Base-by-base conservation (phyloP, 1,139 yeast genomes). In the Protomyces pachydermus region DNA sequence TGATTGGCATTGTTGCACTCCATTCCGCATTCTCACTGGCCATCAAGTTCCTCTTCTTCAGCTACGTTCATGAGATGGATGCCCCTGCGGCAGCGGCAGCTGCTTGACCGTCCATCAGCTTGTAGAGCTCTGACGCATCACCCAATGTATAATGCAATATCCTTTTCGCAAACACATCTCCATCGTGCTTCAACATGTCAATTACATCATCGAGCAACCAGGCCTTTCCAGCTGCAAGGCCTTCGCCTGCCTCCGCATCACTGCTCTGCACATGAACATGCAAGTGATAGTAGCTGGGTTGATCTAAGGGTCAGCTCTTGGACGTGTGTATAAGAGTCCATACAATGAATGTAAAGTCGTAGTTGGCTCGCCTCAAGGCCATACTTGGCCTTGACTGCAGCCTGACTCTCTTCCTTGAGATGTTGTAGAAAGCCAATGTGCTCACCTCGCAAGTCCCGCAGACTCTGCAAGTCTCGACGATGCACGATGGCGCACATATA, bases 261-360 rank as follows among this genome's bases (percentile, higher is more conserved):
- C 88, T 79, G 70, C 87, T 87, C 28, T 91, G 96, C n/a, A 88
- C 85, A 72, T 93, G 98, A 45, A 93, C 81, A 73, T 93, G 98
- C 78, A 93, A 86, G 72, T 93, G 98, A 72, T 93, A 93, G 74
- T 93, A 93, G 0, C 97, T 88, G 0, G 99, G 99, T 68, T 91
- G 98, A 74, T 93, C 67, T 65, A 61, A 61, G 45, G 53, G 37
- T 28, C 12, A 46, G 37, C 54, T 53, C 32, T 6, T 6, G 8
- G 12, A 38, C 16, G 6, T 3, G 12, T 9, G 14, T 6, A 12
- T 12, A n/a, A 25, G 20, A 10, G 2, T 28, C 1, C 53, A 39
- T 42, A 58, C 62, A 70, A 57, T 68, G 69, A 10, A 68, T 39
- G 39, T 64, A 63, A n/a, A 66, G 39, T 16, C 66, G 64, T 34